phyloP scores from a whole-genome alignment of 2,329 filamentous ascomycete species.

The Aspergillus nomiae region DNA sequence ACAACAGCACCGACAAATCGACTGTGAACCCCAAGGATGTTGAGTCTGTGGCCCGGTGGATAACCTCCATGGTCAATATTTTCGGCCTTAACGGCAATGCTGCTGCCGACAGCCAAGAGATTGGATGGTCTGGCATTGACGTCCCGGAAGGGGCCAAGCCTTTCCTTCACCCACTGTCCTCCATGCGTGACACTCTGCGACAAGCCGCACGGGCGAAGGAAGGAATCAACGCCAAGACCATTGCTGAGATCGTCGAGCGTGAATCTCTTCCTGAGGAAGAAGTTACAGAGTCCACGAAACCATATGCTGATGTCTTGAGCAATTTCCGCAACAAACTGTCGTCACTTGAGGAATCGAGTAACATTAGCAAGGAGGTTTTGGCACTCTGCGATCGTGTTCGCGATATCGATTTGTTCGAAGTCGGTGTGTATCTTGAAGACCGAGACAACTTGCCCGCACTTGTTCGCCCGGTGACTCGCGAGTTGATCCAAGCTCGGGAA shows the following conservation, averaged over 20 bases:
- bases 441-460: constrained; percentile 69
- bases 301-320: constrained; percentile 52
- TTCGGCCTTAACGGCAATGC: constrained; percentile 67
- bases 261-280: constrained; percentile 23
- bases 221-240: constrained; percentile 41
- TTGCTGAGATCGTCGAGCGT: constrained; percentile 43
- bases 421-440: constrained; percentile 88
- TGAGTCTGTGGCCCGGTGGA: constrained; percentile 68
- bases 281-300: constrained; percentile 33
- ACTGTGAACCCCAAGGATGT: constrained; percentile 51
- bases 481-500: constrained; percentile 57
- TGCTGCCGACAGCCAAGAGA: constrained; percentile 39
- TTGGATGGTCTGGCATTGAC: constrained; percentile 68
- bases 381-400: constrained; percentile 77
- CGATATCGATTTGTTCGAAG: constrained; percentile 76
- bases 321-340: constrained; percentile 43
- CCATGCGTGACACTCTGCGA: constrained; percentile 60
- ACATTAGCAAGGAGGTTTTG: constrained; percentile 71
- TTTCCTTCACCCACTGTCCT: constrained; percentile 61
- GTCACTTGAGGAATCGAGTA: constrained; percentile 47
- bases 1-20: constrained; percentile 61
- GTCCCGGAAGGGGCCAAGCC: constrained; percentile 61
- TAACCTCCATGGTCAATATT: constrained; percentile 80
- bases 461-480: constrained; percentile 66
- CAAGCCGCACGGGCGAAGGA: constrained; percentile 55